Evolutionary conservation across 495 filamentous ascomycete species (phyloP), one percentile per base, ranked within the genome.

Genomic region (Penicillium bialowiezense): DNA sequence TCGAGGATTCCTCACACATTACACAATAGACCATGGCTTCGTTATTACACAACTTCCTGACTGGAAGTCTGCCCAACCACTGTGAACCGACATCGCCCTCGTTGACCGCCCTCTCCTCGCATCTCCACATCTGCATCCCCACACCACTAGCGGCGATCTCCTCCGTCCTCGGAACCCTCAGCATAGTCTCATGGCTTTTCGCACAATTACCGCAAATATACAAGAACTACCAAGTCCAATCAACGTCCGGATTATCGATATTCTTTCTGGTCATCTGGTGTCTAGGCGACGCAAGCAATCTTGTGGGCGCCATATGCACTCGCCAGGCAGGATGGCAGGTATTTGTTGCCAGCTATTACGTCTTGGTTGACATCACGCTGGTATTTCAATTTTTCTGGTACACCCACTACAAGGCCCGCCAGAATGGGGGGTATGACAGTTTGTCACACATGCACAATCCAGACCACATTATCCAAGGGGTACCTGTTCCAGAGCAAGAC

Each of bases 151-250:
- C 84, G 43, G 70, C 88, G 50, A 60, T 85, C 52, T 89, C 86
- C 35, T 83, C 78, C 5, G 47, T 77, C n/a, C 70, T 88, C 32
- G 86, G 86, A 32, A 76, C 75, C 1, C 63, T 82, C 50, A 85
- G 81, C 57, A 88, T 89, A 31, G 55, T 82, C 32, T 81, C 86
- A 41, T 89, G 86, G 86, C 71, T 89, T n/a, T 89, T 87, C 58
- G 86, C 86, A 21, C 86, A 89, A 62, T 67, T 89, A 15, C 86
- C 86, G 3, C 86, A 89, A 55, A 85, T 89, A 35, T 83, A 78
- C 65, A 87, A 86, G 71, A 89, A 89, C 60, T 81, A 80, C 54
- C 73, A 73, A 38, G 57, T 86, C 7, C 70, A 81, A 50, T 87
- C 84, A 3, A 87, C 84, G 0, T 82, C 84, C 5, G 86, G 86